Conservation (phyloP, 2,329 filamentous ascomycete genomes). For the Thelonectria discophora region DNA sequence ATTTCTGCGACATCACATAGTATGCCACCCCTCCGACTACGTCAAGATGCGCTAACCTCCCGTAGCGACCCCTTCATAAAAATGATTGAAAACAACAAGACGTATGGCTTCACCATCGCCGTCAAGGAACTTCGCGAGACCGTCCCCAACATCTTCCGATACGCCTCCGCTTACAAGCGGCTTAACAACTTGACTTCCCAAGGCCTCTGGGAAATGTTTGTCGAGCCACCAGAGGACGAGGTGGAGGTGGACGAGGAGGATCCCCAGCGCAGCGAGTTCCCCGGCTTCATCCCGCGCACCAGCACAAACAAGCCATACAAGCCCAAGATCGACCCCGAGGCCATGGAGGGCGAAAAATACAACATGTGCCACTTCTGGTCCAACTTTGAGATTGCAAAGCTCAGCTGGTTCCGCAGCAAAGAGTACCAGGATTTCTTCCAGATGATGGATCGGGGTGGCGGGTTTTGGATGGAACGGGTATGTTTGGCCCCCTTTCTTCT, state of each 20-base stretch:
- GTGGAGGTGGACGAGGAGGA: slow-evolving; percentile 64
- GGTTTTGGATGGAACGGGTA: slow-evolving; percentile 99
- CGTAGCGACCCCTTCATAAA: slow-evolving; percentile 89
- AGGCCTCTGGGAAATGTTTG: slow-evolving; percentile 98
- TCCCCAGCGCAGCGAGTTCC: slow-evolving; percentile 71
- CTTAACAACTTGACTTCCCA: slow-evolving; percentile 89
- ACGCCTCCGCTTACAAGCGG: slow-evolving; percentile 97
- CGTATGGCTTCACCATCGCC: slow-evolving; percentile 97
- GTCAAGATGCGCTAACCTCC: slow-evolving; percentile 20
- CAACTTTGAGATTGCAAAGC: slow-evolving; percentile 96
- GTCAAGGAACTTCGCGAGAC: slow-evolving; percentile 98
- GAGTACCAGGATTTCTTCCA: slow-evolving; percentile 98
- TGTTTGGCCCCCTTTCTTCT: slow-evolving; percentile 35
- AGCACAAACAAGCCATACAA: slow-evolving; percentile 76
- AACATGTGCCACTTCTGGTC: slow-evolving; percentile 99
- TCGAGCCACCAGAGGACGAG: slow-evolving; percentile 75
- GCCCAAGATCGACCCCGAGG: slow-evolving; percentile 86
- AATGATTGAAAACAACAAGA: slow-evolving; percentile 96
- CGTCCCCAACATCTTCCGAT: slow-evolving; percentile 97
- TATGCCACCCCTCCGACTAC: slow-evolving; percentile 50
- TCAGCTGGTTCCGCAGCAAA: slow-evolving; percentile 97
- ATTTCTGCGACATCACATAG: slow-evolving; percentile 99
- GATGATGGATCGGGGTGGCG: slow-evolving; percentile 97
- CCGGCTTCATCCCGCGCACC: slow-evolving; percentile 81
- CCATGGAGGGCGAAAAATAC: slow-evolving; percentile 97